Evolutionary conservation across 2,329 filamentous ascomycete genomes (phyloP), one percentile per base, ranked within the genome.

Genomic region (Phaeophleospora eucalypticola): DNA sequence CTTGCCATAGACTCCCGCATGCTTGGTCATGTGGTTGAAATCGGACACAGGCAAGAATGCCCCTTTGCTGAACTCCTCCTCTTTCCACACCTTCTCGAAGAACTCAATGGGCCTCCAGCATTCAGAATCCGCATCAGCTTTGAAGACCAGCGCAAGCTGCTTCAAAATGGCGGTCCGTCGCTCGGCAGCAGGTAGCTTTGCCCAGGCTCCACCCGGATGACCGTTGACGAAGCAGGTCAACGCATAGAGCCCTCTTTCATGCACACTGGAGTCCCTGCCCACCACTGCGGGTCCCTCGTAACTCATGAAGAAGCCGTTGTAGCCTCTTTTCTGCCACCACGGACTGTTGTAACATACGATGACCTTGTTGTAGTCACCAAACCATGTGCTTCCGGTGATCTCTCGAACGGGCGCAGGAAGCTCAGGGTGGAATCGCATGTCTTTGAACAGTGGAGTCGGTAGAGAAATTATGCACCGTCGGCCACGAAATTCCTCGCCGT

Each of bases 341-440:
- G 75, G 71, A 3, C 58, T 57, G 0, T 59, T 46, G 59, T 73
- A 79, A 21, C 71, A 63, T 8, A 74, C 56, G 43, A 80, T 76
- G 4, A 70, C 71, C 58, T 81, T 81, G 41, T 68, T 71, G 53
- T 78, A 77, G 49, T 73, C 72, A 2, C 77, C 76, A 4, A 56
- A 48, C 34, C 38, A 49, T n/a, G 57, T 57, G 0, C 53, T 48
- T 21, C 42, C 16, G 7, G 53, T 46, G 15, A 59, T 36, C 9
- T 41, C 57, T 14, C 59, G 56, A 52, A 76, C 78, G 1, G 55
- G 49, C 0, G 53, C 21, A 0, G 74, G 73, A 0, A 82, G 66
- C 0, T 65, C 46, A 0, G 79, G 79, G 0, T 58, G 42, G 59
- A 81, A 81, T 0, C 35, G 45, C 21, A 82, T 74, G 4, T 61